Evolutionary conservation across 805 yeast species (phyloP), one percentile per base, ranked within the genome.

Genomic region (Yamadazyma takamatsuzukensis): DNA sequence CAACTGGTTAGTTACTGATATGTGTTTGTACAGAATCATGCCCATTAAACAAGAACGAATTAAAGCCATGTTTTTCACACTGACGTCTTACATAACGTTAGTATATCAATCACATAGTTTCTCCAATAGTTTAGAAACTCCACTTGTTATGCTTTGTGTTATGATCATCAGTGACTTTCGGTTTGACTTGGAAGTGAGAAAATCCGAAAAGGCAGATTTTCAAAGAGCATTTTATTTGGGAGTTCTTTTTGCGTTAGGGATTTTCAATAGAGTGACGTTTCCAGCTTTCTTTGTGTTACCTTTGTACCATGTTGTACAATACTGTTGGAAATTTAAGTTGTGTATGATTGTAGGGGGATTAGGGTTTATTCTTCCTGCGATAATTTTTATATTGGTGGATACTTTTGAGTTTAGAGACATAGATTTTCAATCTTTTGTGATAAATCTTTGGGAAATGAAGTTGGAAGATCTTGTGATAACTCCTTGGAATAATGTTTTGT

Each of bases 211-310:
- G 4, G 25, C 40, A 16, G 19, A 30, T 16, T 37, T 36, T 29
- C 25, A 36, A 28, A 29, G 35, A 16, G 47, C 56, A 21, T 33
- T 40, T 18, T 33, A 46, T n/a, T 52, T 74, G 32, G 96, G 78
- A 0, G 32, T 59, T 0, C 26, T 82, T 0, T 47, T 78, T 1
- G 63, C 81, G 0, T 28, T 88, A 15, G 98, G 97, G 0, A 42
- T 75, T 0, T 90, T 89, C 64, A 93, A 89, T 54, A 66, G 98
- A 45, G 72, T 87, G 17, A 87, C 97, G 0, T 90, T 90, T 49
- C 68, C 78, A 0, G 83, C 80, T 0, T 93, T 86, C 64, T 48
- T 94, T 25, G 27, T 80, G 0, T 33, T 85, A 3, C 97, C 97
- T 1, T 48, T 69, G 0, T 25, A 70, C 22, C 67, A 57, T 27